These are phyloP conservation scores for Sphaerobolus stellatus DNA, from an alignment of 1,284 basidiomycete genomes.

Conservation along the genomic window DNA sequence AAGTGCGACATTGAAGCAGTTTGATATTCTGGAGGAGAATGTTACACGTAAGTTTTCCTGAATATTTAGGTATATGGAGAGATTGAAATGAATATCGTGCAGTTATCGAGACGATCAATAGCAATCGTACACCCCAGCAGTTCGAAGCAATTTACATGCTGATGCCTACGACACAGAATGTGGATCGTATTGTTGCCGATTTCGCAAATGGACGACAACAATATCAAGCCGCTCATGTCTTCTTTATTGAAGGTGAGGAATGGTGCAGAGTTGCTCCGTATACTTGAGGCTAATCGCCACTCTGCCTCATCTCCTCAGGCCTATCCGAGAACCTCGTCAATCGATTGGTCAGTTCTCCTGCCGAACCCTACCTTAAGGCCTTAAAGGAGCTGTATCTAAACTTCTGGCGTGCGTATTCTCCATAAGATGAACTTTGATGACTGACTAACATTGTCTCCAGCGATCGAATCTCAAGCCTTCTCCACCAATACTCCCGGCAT, in stretches of 20 bases:
- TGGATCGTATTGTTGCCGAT: slow-evolving; percentile 88
- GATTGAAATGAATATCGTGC: slow-evolving; percentile 7
- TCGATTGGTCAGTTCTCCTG: slow-evolving; percentile 67
- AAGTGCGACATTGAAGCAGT: slow-evolving; percentile 86
- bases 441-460: slow-evolving; percentile 39
- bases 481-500: slow-evolving; percentile 70
- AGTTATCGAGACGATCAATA: slow-evolving; percentile 79
- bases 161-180: slow-evolving; percentile 93
- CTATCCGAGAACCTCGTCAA: slow-evolving; percentile 75
- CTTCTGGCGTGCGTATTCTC: slow-evolving; percentile 68
- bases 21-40: slow-evolving; percentile 91
- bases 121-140: slow-evolving; percentile 70
- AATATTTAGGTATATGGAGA: slow-evolving; percentile 2
- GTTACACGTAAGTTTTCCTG: slow-evolving; percentile 73
- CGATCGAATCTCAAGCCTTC: slow-evolving; percentile 82
- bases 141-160: slow-evolving; percentile 93
- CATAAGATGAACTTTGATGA: neutral
- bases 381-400: slow-evolving; percentile 87
- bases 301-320: slow-evolving; percentile 40
- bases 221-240: slow-evolving; percentile 88
- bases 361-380: slow-evolving; percentile 67
- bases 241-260: slow-evolving; percentile 88
- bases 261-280: neutral
- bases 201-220: slow-evolving; percentile 67
- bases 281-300: slow-evolving; percentile 8